Percentiles rank a stretch among this genome's conserved stretches.
phyloP scores from a whole-genome alignment of 768 basidiomycete genomes.

The Lactifluus echinatus region DNA sequence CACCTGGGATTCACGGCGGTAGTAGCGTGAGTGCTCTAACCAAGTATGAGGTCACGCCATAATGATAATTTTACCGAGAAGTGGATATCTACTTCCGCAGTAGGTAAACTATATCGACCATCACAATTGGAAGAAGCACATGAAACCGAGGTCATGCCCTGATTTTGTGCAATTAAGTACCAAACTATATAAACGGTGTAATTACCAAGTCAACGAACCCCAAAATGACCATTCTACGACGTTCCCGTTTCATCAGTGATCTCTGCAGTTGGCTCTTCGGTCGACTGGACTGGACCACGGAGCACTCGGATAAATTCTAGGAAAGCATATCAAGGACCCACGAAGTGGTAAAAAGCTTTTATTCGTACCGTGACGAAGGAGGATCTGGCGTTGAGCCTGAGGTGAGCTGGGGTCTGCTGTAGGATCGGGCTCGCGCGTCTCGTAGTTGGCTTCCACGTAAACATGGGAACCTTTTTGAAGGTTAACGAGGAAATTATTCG shows the following conservation, averaged over 20 bases:
- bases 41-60: not conserved
- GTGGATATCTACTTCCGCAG: slow-evolving; percentile 12
- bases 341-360: not conserved
- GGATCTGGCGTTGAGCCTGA: slow-evolving; percentile 72
- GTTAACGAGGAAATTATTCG: slow-evolving; percentile 56
- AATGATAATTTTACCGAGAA: slow-evolving; percentile 4
- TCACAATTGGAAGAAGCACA: slow-evolving; percentile 16
- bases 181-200: not conserved
- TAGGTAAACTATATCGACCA: slow-evolving; percentile 19
- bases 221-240: slow-evolving; percentile 5
- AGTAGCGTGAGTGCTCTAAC: slow-evolving; percentile 12
- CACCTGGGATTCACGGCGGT: slow-evolving; percentile 14
- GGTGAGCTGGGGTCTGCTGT: slow-evolving; percentile 57
- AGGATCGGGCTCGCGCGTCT: slow-evolving; percentile 63
- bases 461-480: slow-evolving; percentile 67
- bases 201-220: not conserved
- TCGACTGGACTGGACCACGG: slow-evolving; percentile 7
- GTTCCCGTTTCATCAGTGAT: slow-evolving; percentile 3
- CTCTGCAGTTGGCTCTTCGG: slow-evolving; percentile 21
- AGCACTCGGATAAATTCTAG: slow-evolving; percentile 50
- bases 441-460: slow-evolving; percentile 73
- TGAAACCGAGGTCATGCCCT: slow-evolving; percentile 12
- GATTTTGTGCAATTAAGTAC: slow-evolving; percentile 2
- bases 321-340: not conserved
- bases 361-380: slow-evolving; percentile 65